phyloP scores from a whole-genome alignment of 78 protist species.

The Dictyostelium brefeldianum region DNA sequence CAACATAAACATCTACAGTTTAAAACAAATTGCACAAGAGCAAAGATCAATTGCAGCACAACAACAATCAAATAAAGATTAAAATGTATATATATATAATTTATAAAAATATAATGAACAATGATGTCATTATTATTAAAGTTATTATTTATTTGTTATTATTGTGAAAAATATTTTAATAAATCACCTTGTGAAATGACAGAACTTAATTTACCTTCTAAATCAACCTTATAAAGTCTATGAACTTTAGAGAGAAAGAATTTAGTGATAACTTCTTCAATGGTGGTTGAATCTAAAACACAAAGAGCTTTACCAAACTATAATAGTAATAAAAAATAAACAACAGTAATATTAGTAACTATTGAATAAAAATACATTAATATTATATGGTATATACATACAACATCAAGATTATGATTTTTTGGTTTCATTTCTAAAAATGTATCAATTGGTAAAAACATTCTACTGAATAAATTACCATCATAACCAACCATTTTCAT shows the following conservation, averaged over 20 bases:
- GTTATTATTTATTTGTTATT: neutral
- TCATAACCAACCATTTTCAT: constrained; percentile 67
- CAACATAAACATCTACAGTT: no score
- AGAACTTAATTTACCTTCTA: constrained; percentile 6
- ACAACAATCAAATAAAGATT: constrained; percentile 6
- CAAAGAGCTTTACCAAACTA: constrained; percentile 40
- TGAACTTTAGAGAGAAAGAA: constrained; percentile 51
- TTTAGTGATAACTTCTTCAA: constrained; percentile 45
- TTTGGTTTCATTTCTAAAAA: constrained; percentile 61
- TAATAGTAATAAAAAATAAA: neutral
- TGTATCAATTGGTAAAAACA: constrained; percentile 37
- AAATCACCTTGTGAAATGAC: constrained; percentile 69
- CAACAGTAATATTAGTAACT: neutral
- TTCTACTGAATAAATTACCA: constrained; percentile 36
- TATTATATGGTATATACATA: no score
- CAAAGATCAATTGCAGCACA: neutral
- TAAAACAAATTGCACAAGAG: constrained; percentile 25
- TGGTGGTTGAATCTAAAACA: constrained; percentile 26
- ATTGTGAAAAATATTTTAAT: constrained; percentile 20
- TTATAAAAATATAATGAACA: neutral
- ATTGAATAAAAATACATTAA: no score
- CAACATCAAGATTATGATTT: constrained; percentile 8
- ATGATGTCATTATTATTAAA: neutral
- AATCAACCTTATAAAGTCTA: constrained; percentile 35
- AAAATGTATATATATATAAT: neutral